These are phyloP conservation scores for Candida maesae DNA, from an alignment of 805 yeast species.

Conservation along the genomic window DNA sequence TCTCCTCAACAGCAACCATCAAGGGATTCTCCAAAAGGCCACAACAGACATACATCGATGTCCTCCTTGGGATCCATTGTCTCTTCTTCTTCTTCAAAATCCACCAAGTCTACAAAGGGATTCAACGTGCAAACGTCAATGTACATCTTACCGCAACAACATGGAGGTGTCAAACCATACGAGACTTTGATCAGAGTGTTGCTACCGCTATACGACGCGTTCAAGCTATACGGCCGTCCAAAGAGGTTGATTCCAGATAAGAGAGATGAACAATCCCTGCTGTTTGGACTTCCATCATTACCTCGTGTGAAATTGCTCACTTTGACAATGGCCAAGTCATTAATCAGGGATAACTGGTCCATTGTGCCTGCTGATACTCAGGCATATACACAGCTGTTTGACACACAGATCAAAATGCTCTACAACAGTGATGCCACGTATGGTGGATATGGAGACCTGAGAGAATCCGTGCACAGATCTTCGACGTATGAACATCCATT, in stretches of 20 bases:
- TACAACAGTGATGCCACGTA: conserved; percentile 6
- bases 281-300: conserved; percentile 71
- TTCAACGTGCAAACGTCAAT: conserved; percentile 23
- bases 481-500: conserved; percentile 12
- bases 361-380: not conserved
- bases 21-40: conserved; percentile 4
- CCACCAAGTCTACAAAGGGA: conserved; percentile 12
- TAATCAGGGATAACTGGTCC: conserved; percentile 21
- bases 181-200: conserved; percentile 71
- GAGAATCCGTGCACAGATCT: conserved; percentile 3
- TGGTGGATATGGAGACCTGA: conserved; percentile 13
- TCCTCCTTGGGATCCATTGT: conserved; percentile 10
- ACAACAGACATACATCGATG: conserved; percentile 8
- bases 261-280: conserved; percentile 47
- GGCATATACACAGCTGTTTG: conserved; percentile 1
- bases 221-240: conserved; percentile 74
- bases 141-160: conserved; percentile 65
- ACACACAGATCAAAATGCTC: conserved; percentile 8
- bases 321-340: conserved; percentile 2
- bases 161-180: conserved; percentile 65
- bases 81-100: conserved; percentile 10
- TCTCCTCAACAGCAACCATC: conserved; percentile 7
- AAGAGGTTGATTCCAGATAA: conserved; percentile 55
- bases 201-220: conserved; percentile 67
- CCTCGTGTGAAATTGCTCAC: conserved; percentile 61